A percentile compares a stretch with the other conserved stretches of the same genome.
These are phyloP conservation scores for Wallacemonas sp. DNA, from an alignment of 208 protist species.

Conservation along the genomic window DNA sequence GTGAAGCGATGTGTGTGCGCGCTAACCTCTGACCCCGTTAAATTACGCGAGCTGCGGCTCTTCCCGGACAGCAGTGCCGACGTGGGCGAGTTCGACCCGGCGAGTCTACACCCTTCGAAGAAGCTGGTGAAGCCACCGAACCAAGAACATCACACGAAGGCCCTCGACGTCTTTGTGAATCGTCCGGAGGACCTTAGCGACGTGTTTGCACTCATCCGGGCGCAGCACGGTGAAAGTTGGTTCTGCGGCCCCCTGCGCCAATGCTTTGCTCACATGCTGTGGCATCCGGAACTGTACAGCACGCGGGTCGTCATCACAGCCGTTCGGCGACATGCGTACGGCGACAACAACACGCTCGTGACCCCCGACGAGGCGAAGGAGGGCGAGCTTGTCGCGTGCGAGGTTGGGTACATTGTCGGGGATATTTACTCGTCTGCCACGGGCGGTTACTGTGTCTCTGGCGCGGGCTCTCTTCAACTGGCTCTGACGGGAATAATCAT, in stretches of 20 bases:
- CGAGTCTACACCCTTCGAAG: constrained; percentile 46
- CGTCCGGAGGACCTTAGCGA: constrained; percentile 57
- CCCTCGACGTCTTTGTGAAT: constrained; percentile 79
- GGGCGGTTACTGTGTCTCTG: constrained; percentile 73
- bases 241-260: constrained; percentile 68
- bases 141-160: constrained; percentile 11
- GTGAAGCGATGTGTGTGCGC: constrained; percentile 42
- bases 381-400: constrained; percentile 70
- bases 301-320: constrained; percentile 79
- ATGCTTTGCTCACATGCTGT: constrained; percentile 74
- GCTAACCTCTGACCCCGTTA: constrained; percentile 23
- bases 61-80: constrained; percentile 39
- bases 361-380: constrained; percentile 31
- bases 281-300: constrained; percentile 41
- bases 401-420: constrained; percentile 81
- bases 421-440: constrained; percentile 87
- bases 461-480: constrained; percentile 74
- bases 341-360: background rate
- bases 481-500: constrained; percentile 54
- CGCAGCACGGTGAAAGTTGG: constrained; percentile 87
- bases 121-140: constrained; percentile 42
- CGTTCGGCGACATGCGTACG: constrained; percentile 58
- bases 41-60: constrained; percentile 27
- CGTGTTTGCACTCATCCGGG: constrained; percentile 59
- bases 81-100: constrained; percentile 25